Base-by-base conservation (phyloP, 345 rosid species). In the Bruguiera sexangula region DNA sequence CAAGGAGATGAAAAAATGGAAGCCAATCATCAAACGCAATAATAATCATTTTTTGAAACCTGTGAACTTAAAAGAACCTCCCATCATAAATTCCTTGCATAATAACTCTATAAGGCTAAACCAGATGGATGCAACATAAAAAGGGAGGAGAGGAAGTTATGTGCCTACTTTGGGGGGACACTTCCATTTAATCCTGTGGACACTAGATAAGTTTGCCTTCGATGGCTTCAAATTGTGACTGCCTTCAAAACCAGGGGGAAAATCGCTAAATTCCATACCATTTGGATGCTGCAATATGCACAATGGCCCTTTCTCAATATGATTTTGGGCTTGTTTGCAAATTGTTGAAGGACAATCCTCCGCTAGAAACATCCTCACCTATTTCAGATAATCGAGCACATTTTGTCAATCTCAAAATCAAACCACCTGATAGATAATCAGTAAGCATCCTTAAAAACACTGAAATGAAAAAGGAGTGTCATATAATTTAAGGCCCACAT, bases 321-420 rank as follows among this genome's bases (percentile, higher is more conserved):
- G 69, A 60, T 56, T 63, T 53, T 43, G 81, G 69, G 69, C 51
- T 67, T 77, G 76, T 31, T 21, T 8, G 15, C 83, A 78, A 65
- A 86, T 84, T 73, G 83, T 52, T 15, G 80, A 80, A 15, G 93
- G 93, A 75, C 76, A 74, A 6, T 86, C 89, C 34, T 85, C 88
- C 4, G 50, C 22, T 46, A 69, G 55, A 75, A 86, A 86, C 32
- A 76, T 53, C 85, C 69, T 85, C 67, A 85, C 89, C 93, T 88
- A 62, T 55, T 46, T 43, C 58, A 55, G 16, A 43, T 26, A 56
- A n/a, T 24, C 30, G 10, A 32, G 53, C 30, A 29, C 9, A 4
- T 32, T 29, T 67, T 16, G 6, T 53, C 54, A 27, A 37, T 58
- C 22, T 8, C 63, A 58, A 10, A 3, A 58, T 16, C 36, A 46